These are phyloP conservation scores for Pistacia atlantica DNA, from an alignment of 345 rosid species.

Conservation along the genomic window DNA sequence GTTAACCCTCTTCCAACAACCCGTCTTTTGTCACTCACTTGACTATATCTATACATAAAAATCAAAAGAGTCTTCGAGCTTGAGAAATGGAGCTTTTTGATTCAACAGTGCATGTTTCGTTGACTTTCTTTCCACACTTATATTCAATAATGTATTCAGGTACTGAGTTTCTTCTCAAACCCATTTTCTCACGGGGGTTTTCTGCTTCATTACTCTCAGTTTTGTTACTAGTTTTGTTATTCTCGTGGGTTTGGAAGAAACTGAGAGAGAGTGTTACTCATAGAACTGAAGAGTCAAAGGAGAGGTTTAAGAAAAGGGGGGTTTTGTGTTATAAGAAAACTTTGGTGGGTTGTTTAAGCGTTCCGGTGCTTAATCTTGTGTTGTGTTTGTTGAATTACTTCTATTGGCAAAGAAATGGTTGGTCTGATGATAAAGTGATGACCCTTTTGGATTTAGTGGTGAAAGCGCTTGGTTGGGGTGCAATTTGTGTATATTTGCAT, in stretches of 20 bases:
- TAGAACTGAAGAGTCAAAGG: constrained; percentile 29
- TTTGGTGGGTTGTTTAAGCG: constrained; percentile 47
- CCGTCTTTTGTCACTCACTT: no score
- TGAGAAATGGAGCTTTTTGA: constrained; percentile 30
- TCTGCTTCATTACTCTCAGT: constrained; percentile 46
- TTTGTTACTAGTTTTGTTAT: constrained; percentile 40
- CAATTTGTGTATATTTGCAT: constrained; percentile 25
- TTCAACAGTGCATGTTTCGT: constrained; percentile 18
- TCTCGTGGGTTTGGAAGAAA: constrained; percentile 37
- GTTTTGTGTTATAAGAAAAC: constrained; percentile 39
- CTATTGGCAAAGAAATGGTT: constrained; percentile 59
- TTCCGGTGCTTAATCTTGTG: constrained; percentile 53
- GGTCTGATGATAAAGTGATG: constrained; percentile 52
- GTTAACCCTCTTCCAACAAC: no score
- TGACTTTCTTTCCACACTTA: constrained; percentile 25
- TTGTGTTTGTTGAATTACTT: constrained; percentile 59
- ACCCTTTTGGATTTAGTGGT: constrained; percentile 59
- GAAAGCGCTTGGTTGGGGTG: constrained; percentile 68
- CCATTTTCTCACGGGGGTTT: constrained; percentile 40
- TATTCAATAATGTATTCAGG: constrained; percentile 26
- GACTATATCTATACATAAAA: no score
- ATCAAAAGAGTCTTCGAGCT: no score
- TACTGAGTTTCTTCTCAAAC: constrained; percentile 36
- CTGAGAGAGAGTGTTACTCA: constrained; percentile 23
- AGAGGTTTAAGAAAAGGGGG: constrained; percentile 22